phyloP scores from a whole-genome alignment of 2,329 filamentous ascomycete genomes.

The Plectosphaerella sp. region DNA sequence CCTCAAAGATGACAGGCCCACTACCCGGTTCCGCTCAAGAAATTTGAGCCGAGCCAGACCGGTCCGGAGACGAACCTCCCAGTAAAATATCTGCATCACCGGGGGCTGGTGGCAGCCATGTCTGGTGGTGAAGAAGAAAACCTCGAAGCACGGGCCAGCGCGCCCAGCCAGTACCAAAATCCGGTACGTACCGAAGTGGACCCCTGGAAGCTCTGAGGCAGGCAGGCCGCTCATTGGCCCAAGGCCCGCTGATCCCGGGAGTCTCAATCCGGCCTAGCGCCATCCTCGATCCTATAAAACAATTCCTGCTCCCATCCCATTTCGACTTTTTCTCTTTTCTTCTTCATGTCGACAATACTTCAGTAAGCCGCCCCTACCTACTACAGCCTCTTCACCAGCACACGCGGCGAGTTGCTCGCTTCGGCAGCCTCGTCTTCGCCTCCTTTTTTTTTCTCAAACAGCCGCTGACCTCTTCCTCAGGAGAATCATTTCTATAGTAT shows the following conservation, averaged over 20 bases:
- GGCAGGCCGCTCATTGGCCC: neutral
- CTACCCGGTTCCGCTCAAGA: neutral
- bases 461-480: constrained; percentile 23
- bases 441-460: too few species aligned
- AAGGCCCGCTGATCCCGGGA: neutral
- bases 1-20: too few species aligned
- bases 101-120: neutral
- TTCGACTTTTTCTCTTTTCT: constrained; percentile 37
- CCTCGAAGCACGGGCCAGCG: neutral
- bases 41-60: neutral
- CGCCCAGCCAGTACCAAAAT: neutral
- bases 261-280: neutral
- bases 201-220: neutral
- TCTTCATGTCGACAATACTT: constrained; percentile 61
- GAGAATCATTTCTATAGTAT: constrained; percentile 99
- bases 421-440: neutral
- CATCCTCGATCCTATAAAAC: constrained; percentile 33
- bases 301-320: constrained; percentile 14
- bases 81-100: neutral
- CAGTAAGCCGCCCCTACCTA: constrained; percentile 36
- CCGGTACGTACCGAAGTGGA: constrained; percentile 1
- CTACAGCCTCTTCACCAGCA: constrained; percentile 10
- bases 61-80: neutral
- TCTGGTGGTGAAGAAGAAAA: neutral
- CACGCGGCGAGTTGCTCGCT: neutral